Percentiles rank a stretch among this genome's conserved stretches.
phyloP scores from a whole-genome alignment of 768 basidiomycete genomes.

The Xanthoconium purpureum region DNA sequence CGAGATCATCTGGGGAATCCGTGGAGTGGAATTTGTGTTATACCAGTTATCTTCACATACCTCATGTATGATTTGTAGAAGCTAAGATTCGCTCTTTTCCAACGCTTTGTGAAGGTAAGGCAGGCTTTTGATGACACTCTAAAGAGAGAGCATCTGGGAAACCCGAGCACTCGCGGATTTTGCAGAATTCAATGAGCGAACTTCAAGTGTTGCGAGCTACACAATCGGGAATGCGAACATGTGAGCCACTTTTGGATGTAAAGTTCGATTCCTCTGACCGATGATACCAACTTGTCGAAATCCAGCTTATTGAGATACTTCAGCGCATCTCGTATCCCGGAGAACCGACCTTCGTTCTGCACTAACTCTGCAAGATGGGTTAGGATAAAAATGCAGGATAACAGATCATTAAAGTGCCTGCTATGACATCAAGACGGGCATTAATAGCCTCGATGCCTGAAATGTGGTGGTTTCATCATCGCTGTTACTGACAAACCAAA shows the following conservation, averaged over 20 bases:
- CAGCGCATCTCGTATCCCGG: constrained; percentile 63
- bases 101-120: constrained; percentile 64
- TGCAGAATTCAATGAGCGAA: constrained; percentile 47
- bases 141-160: constrained; percentile 74
- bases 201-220: constrained; percentile 67
- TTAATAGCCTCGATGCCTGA: constrained; percentile 54
- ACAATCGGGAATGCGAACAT: too few species aligned
- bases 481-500: not conserved
- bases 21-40: not conserved
- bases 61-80: constrained; percentile 60
- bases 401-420: constrained; percentile 45
- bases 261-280: constrained; percentile 37
- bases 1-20: constrained; percentile 55
- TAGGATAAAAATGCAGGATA: not conserved
- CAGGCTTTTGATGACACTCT: constrained; percentile 65
- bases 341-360: constrained; percentile 71
- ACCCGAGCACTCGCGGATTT: constrained; percentile 70
- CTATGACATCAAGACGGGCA: constrained; percentile 81
- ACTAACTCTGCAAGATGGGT: constrained; percentile 56
- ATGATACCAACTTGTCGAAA: constrained; percentile 80
- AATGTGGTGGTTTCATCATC: not conserved
- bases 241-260: not conserved
- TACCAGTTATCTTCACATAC: constrained; percentile 34
- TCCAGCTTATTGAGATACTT: constrained; percentile 77
- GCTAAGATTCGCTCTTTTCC: constrained; percentile 49